Percentiles rank a stretch among this genome's conserved stretches.
Conservation (phyloP, 2,329 filamentous ascomycete genomes). For the Epichloe glyceriae region DNA sequence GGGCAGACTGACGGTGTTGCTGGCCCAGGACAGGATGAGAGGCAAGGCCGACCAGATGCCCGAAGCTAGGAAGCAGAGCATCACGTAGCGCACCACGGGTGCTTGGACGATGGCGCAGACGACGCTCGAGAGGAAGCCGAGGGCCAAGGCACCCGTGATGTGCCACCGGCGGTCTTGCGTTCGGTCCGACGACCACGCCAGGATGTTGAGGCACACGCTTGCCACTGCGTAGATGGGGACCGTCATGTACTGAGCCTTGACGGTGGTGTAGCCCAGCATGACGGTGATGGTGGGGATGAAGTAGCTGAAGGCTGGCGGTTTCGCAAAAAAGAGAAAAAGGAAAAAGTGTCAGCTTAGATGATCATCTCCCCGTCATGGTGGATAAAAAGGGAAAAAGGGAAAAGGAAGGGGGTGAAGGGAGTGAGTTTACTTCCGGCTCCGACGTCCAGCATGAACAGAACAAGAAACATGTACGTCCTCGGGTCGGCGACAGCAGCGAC, state of each 20-base stretch:
- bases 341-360: too few species aligned
- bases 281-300: conserved; percentile 39
- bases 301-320: conserved; percentile 28
- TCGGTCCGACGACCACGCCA: conserved; percentile 13
- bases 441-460: conserved; percentile 8
- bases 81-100: conserved; percentile 16
- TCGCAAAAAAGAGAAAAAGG: too few species aligned
- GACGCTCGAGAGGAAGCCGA: conserved; percentile 11
- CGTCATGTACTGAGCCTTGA: conserved; percentile 34
- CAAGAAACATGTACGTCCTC: conserved; percentile 5
- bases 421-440: conserved; percentile 24
- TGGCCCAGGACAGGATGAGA: conserved; percentile 16
- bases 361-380: too few species aligned
- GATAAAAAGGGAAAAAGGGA: too few species aligned
- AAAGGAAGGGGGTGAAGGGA: too few species aligned
- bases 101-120: conserved; percentile 11
- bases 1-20: conserved; percentile 14
- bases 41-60: conserved; percentile 5
- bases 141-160: conserved; percentile 8
- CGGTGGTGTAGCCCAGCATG: conserved; percentile 30
- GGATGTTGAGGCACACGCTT: conserved; percentile 9
- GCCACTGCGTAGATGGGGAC: conserved; percentile 13
- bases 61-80: conserved; percentile 8
- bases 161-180: conserved; percentile 12
- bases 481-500: conserved; percentile 18